These are phyloP conservation scores for Agaricus subrufescens DNA, from an alignment of 768 basidiomycete genomes.

Conservation along the genomic window DNA sequence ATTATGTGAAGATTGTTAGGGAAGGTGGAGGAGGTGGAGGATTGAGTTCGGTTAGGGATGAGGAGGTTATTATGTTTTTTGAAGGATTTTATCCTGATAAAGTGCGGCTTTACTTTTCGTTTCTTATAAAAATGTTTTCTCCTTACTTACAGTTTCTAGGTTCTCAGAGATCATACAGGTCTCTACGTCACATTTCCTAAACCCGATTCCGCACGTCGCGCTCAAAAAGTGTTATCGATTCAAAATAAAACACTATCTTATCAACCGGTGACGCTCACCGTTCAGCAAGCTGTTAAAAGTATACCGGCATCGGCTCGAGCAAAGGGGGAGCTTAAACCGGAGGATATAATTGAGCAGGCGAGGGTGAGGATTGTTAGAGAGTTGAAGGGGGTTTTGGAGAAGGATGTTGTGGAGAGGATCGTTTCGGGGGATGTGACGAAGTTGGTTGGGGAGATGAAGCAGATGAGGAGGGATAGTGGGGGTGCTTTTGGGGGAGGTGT, in stretches of 20 bases:
- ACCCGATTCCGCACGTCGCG: constrained; percentile 57
- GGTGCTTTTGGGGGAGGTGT: constrained; percentile 8
- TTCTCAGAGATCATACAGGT: constrained; percentile 64
- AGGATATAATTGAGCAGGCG: constrained; percentile 50
- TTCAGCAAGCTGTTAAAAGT: constrained; percentile 34
- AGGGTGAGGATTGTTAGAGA: constrained; percentile 53
- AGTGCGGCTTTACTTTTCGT: constrained; percentile 38
- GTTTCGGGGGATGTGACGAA: constrained; percentile 49
- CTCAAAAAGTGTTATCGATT: constrained; percentile 56
- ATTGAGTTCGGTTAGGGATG: constrained; percentile 51
- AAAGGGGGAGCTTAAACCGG: constrained; percentile 32
- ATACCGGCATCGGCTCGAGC: constrained; percentile 21
- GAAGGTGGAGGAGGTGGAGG: constrained; percentile 38
- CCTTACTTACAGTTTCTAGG: constrained; percentile 31
- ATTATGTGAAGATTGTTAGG: constrained; percentile 56
- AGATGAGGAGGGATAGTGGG: constrained; percentile 19
- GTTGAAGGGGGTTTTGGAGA: constrained; percentile 50
- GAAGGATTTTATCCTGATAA: constrained; percentile 66
- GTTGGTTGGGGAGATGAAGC: constrained; percentile 50
- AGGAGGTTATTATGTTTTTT: constrained; percentile 66
- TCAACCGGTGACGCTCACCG: constrained; percentile 53
- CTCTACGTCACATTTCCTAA: constrained; percentile 82
- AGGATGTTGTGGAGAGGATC: constrained; percentile 61
- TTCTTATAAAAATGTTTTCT: neutral
- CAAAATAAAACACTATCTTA: constrained; percentile 28